phyloP scores from a whole-genome alignment of 306 rosid species.

The Quercus alba region DNA sequence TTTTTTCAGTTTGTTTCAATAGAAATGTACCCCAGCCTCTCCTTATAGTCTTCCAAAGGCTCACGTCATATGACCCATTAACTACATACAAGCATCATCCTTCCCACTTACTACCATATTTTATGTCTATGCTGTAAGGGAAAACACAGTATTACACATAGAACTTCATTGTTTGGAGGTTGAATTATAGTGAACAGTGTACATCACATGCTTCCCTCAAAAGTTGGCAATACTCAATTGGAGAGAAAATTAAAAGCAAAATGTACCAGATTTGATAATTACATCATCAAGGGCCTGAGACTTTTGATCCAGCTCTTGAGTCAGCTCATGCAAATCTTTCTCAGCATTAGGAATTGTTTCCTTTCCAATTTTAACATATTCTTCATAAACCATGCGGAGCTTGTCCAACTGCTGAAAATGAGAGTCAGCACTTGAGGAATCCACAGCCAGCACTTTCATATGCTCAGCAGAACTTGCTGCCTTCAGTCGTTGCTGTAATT shows the following conservation, averaged over 20 bases:
- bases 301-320: conserved; percentile 68
- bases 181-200: neutral
- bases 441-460: conserved; percentile 71
- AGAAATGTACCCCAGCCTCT: no score
- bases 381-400: conserved; percentile 81
- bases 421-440: conserved; percentile 68
- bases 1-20: neutral
- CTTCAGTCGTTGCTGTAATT: conserved; percentile 82
- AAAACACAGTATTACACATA: neutral
- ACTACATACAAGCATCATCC: no score
- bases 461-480: conserved; percentile 79
- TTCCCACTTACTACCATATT: no score
- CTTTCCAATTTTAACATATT: conserved; percentile 66
- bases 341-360: conserved; percentile 76
- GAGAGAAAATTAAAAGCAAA: conserved; percentile 23
- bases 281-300: conserved; percentile 87
- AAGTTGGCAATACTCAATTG: neutral
- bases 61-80: no score
- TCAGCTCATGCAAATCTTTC: conserved; percentile 59
- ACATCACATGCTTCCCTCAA: conserved; percentile 1
- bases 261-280: conserved; percentile 26
- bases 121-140: neutral
- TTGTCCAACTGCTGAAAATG: conserved; percentile 87
- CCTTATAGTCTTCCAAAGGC: no score
- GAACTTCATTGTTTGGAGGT: neutral